A percentile compares a stretch with the other conserved stretches of the same genome.
Evolutionary conservation across 108 stramenopile genomes (phyloP).

Genomic region (Schizochytrium sp.): DNA sequence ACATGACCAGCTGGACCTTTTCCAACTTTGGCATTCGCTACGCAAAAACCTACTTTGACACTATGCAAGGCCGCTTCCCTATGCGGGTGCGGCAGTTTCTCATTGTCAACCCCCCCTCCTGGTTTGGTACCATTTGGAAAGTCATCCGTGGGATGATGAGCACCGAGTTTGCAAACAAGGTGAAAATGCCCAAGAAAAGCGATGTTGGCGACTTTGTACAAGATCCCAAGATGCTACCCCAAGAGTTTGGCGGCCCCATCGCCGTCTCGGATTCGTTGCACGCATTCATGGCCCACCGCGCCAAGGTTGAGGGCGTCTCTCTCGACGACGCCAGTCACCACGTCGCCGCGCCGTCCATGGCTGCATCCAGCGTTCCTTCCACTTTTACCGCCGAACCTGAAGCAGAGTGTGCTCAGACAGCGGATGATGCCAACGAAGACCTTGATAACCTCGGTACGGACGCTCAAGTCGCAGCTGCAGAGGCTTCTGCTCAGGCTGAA

Average conservation of each 20-base stretch:
- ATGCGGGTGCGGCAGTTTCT: constrained; percentile 40
- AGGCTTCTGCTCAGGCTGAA: too few relatives aligned
- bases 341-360: background rate
- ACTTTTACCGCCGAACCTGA: background rate
- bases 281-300: background rate
- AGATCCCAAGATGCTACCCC: background rate
- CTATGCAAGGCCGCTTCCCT: constrained; percentile 42
- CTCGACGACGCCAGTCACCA: background rate
- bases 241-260: background rate
- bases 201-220: background rate
- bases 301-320: background rate
- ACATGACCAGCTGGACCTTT: constrained; percentile 51
- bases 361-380: background rate
- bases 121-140: constrained; percentile 35
- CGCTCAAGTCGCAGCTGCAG: too few relatives aligned
- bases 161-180: background rate
- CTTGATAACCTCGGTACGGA: background rate
- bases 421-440: background rate
- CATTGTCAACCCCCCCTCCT: constrained; percentile 54
- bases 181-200: background rate
- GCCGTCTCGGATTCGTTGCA: background rate
- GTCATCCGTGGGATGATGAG: background rate
- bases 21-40: constrained; percentile 41
- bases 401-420: background rate
- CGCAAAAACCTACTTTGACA: constrained; percentile 42